These are phyloP conservation scores for Dactylellina parvicollis DNA, from an alignment of 2,329 filamentous ascomycete genomes.

Conservation along the genomic window DNA sequence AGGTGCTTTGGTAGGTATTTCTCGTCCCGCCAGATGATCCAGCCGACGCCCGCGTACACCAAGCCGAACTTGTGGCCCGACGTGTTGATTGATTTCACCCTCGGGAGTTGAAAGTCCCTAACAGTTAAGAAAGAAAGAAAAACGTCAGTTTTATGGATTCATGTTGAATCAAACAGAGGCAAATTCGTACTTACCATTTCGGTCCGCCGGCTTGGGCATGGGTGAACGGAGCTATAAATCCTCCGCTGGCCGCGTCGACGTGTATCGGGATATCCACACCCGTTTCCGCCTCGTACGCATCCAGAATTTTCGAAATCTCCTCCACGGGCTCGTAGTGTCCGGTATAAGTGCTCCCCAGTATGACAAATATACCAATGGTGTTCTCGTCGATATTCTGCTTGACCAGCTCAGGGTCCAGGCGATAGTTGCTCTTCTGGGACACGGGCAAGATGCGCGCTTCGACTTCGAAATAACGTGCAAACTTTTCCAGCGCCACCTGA, in stretches of 20 bases:
- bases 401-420: conserved; percentile 72
- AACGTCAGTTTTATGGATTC: too few relatives aligned
- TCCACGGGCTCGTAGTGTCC: conserved; percentile 77
- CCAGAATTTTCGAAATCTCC: conserved; percentile 72
- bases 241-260: conserved; percentile 71
- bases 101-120: conserved; percentile 69
- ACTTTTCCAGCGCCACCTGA: conserved; percentile 78
- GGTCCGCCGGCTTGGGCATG: conserved; percentile 65
- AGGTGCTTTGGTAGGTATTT: conserved; percentile 73
- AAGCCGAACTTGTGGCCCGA: conserved; percentile 73
- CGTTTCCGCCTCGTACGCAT: conserved; percentile 71
- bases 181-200: conserved; percentile 64
- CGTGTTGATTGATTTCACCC: conserved; percentile 72
- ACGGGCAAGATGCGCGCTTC: conserved; percentile 74
- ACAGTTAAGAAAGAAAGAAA: too few relatives aligned
- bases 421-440: conserved; percentile 69
- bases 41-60: conserved; percentile 75
- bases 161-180: too few relatives aligned
- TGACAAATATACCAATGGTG: conserved; percentile 79
- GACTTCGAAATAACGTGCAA: conserved; percentile 78
- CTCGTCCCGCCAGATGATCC: conserved; percentile 76
- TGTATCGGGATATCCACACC: conserved; percentile 75
- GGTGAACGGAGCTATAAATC: conserved; percentile 70
- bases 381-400: conserved; percentile 77
- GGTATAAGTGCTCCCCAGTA: conserved; percentile 77